Percentiles rank a stretch among this genome's conserved stretches.
Evolutionary conservation across 1,284 basidiomycete genomes (phyloP).

Genomic region (Fomitopsis schrenkii): DNA sequence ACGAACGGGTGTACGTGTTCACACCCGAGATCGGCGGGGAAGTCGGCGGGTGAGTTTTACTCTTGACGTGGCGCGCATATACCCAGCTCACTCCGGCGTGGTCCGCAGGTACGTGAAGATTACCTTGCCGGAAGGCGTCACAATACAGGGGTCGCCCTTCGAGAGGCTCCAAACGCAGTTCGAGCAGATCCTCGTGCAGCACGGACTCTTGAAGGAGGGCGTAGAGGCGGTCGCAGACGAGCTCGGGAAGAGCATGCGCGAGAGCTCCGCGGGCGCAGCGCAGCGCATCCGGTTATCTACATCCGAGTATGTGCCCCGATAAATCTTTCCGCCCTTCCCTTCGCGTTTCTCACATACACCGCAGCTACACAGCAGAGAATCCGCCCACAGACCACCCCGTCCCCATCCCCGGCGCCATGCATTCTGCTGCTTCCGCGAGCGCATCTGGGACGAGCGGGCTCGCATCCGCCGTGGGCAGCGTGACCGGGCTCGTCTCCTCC

Average conservation of each 20-base stretch:
- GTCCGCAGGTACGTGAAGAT: constrained; percentile 23
- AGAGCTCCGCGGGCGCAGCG: constrained; percentile 15
- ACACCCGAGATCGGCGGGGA: constrained; percentile 21
- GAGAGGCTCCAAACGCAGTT: constrained; percentile 23
- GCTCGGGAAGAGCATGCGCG: constrained; percentile 19
- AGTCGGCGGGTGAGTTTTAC: constrained; percentile 17
- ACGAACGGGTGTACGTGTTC: constrained; percentile 25
- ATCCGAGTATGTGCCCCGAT: constrained; percentile 8
- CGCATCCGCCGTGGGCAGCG: constrained; percentile 16
- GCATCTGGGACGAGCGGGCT: constrained; percentile 17
- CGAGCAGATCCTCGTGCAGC: constrained; percentile 25
- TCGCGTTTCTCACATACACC: background rate
- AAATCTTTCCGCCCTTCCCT: background rate
- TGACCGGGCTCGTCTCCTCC: constrained; percentile 15
- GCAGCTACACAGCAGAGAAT: constrained; percentile 15
- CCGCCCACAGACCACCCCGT: constrained; percentile 16
- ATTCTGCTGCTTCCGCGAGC: constrained; percentile 7
- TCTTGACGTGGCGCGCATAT: background rate
- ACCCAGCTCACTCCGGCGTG: background rate
- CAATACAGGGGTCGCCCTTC: constrained; percentile 13
- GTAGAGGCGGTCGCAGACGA: constrained; percentile 25
- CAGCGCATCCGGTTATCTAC: constrained; percentile 13
- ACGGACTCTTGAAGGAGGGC: constrained; percentile 26
- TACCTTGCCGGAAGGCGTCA: constrained; percentile 21
- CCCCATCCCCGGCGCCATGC: constrained; percentile 12